Percentiles rank a stretch among this genome's conserved stretches.
phyloP scores from a whole-genome alignment of 2,329 filamentous ascomycete genomes.

The Pestalotiopsis sp. region DNA sequence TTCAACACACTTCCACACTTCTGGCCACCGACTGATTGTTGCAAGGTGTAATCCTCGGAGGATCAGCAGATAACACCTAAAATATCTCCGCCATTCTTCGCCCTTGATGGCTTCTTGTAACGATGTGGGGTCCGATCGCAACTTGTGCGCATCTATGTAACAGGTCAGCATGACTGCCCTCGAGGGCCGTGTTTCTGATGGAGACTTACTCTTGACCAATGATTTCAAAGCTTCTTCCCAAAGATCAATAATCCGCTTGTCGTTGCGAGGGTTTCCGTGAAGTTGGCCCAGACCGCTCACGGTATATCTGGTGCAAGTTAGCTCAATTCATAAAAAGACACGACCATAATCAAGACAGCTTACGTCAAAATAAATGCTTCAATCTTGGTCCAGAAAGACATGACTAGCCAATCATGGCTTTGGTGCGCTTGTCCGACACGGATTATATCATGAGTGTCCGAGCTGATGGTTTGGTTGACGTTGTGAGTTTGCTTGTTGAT shows the following conservation, averaged over 20 bases:
- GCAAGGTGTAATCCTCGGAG: slow-evolving; percentile 72
- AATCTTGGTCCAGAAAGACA: slow-evolving; percentile 63
- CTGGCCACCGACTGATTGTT: slow-evolving; percentile 70
- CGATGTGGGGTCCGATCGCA: slow-evolving; percentile 48
- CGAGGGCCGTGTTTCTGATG: slow-evolving; percentile 29
- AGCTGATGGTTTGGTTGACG: slow-evolving; percentile 52
- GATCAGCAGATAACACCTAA: slow-evolving; percentile 72
- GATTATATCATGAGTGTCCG: slow-evolving; percentile 59
- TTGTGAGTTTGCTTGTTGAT: slow-evolving; percentile 54
- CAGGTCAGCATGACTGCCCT: background rate
- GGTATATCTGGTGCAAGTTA: slow-evolving; percentile 47
- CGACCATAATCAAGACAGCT: slow-evolving; percentile 25
- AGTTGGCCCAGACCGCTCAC: slow-evolving; percentile 53
- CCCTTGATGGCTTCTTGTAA: slow-evolving; percentile 61
- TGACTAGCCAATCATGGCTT: slow-evolving; percentile 56
- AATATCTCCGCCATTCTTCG: slow-evolving; percentile 65
- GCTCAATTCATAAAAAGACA: background rate
- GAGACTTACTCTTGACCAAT: slow-evolving; percentile 35
- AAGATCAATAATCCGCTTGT: slow-evolving; percentile 39
- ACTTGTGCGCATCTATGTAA: slow-evolving; percentile 29
- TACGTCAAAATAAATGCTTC: slow-evolving; percentile 61
- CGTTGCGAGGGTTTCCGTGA: slow-evolving; percentile 39
- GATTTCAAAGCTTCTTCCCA: slow-evolving; percentile 42
- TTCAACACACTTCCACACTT: slow-evolving; percentile 60
- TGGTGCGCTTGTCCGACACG: slow-evolving; percentile 47